phyloP scores from a whole-genome alignment of 139 green algal species.

The Penium margaritaceum region DNA sequence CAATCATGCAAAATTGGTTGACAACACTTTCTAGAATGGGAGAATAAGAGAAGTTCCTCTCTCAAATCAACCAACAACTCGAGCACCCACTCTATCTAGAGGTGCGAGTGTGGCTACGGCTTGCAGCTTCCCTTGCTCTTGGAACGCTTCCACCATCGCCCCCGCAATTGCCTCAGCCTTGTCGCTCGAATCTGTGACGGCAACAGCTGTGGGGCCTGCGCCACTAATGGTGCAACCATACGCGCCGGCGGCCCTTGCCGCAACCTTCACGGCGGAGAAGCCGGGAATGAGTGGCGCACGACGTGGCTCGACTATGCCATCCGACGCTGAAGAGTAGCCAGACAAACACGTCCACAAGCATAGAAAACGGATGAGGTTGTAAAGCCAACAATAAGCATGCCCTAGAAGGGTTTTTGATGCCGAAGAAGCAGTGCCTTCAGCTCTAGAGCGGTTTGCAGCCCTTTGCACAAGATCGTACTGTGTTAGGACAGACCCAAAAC shows the following conservation, averaged over 20 bases:
- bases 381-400: no score
- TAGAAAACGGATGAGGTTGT: no score
- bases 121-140: constrained; percentile 30
- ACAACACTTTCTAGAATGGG: no score
- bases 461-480: no score
- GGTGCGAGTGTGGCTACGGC: constrained; percentile 12
- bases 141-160: constrained; percentile 64
- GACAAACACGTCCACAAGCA: no score
- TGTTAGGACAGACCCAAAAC: no score
- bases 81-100: constrained; percentile 14
- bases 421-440: no score
- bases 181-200: constrained; percentile 67
- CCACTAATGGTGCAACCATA: constrained; percentile 93
- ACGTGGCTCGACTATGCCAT: constrained; percentile 88
- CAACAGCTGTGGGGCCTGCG: constrained; percentile 87
- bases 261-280: constrained; percentile 80
- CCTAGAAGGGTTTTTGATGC: no score
- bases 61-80: no score
- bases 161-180: constrained; percentile 60
- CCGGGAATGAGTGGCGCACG: constrained; percentile 84
- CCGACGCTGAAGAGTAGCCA: constrained; percentile 60
- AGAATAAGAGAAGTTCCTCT: no score
- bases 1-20: no score
- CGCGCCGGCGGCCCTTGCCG: constrained; percentile 75
- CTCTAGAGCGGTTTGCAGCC: no score